Conservation (phyloP, 2,329 filamentous ascomycete genomes). For the Fusarium coffeatum region DNA sequence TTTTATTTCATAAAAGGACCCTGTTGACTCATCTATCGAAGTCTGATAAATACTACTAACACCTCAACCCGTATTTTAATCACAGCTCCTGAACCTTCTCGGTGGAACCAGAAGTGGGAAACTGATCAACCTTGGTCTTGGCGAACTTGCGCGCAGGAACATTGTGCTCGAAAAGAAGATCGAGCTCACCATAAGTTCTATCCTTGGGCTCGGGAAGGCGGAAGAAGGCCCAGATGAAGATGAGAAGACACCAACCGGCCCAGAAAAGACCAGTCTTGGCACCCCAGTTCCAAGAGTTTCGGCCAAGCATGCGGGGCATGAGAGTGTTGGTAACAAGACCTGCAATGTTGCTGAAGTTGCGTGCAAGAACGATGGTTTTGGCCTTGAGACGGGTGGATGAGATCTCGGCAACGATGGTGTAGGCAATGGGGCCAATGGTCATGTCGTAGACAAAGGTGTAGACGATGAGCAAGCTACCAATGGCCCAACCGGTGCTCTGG, state of each 20-base stretch:
- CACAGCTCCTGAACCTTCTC: constrained; percentile 19
- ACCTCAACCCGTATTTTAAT: neutral
- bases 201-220: constrained; percentile 66
- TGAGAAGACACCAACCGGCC: constrained; percentile 57
- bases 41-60: neutral
- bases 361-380: constrained; percentile 58
- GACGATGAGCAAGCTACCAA: constrained; percentile 58
- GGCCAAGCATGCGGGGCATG: constrained; percentile 60
- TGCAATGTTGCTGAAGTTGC: constrained; percentile 61
- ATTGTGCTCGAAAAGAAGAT: constrained; percentile 63
- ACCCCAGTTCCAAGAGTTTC: constrained; percentile 58
- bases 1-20: neutral
- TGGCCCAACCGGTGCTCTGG: constrained; percentile 53
- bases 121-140: constrained; percentile 46
- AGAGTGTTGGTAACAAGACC: constrained; percentile 60
- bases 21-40: neutral
- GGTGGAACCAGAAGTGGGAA: constrained; percentile 3
- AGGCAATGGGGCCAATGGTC: constrained; percentile 71
- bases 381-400: constrained; percentile 59
- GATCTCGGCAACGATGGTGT: constrained; percentile 77
- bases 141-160: constrained; percentile 57
- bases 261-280: constrained; percentile 62
- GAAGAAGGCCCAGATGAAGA: constrained; percentile 61
- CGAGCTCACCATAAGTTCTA: constrained; percentile 66
- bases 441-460: constrained; percentile 57